Evolutionary conservation across 2,329 filamentous ascomycete species (phyloP), one percentile per base, ranked within the genome.

Genomic region (Clonostachys sp.): DNA sequence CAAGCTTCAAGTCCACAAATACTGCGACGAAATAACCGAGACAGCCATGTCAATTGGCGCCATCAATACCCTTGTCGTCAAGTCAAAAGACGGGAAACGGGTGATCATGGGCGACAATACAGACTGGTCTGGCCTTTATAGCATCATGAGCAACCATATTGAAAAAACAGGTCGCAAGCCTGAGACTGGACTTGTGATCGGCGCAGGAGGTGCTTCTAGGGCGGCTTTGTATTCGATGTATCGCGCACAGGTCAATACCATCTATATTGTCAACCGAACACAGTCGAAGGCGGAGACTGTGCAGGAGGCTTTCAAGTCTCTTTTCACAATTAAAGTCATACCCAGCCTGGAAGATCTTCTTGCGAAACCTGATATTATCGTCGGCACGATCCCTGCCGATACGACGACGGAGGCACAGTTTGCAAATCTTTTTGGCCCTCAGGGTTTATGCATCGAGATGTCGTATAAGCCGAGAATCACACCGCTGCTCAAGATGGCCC

Each of bases 401-500:
- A 33, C 20, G 6, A 46, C 44, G 12, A 16, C 30, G 10, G 16
- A 46, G 24, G n/a, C 34, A 5, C 44, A 46, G 6, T 46, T 46
- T 38, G 12, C 6, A 1, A n/a, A 41, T 24, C 4, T 46, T 18
- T 46, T 46, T 41, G 44, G 44, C 17, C 8, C 30, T 6, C 12
- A 16, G 20, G 44, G 44, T 14, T n/a, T 46, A 12, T 46, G 44
- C 44, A 46, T 46, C n/a, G 44, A 46, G 17, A 46, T 46, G 44
- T 39, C 44, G 3, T 46, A 46, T 24, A 46, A 46, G 20, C 44
- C 44, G 17, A 39, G 44, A 17, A 24, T 39, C 16, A 46, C 44
- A 3, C 44, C 44, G 9, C 36, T 46, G 34, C 44, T 41, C 1
- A n/a, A 33, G n/a, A 17, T 13, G 9, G 44, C 44, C 12, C 16